Percentiles rank a stretch among this genome's conserved stretches.
These are phyloP conservation scores for Aureobasidium sp. DNA, from an alignment of 2,329 filamentous ascomycete species.

Conservation along the genomic window DNA sequence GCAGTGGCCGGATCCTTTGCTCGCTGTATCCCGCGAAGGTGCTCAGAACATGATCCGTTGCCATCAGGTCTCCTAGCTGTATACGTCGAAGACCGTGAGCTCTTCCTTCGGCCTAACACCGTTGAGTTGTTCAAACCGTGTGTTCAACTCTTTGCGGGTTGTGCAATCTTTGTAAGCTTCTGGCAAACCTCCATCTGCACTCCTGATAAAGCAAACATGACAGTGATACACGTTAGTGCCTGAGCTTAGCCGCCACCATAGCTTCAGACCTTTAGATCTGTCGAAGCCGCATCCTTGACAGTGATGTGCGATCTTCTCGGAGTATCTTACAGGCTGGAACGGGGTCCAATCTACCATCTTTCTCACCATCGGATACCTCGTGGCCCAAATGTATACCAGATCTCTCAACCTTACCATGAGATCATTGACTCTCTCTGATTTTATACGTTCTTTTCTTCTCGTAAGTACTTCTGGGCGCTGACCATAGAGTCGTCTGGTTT, in stretches of 20 bases:
- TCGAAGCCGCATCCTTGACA: neutral
- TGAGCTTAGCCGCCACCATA: neutral
- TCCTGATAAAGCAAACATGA: neutral
- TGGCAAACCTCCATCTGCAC: neutral
- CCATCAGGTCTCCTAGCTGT: too few species aligned
- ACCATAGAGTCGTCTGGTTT: rapidly evolving
- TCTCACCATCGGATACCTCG: neutral
- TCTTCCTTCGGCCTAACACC: too few species aligned
- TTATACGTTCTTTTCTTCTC: neutral
- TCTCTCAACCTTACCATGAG: neutral
- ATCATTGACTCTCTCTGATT: neutral
- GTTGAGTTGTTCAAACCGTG: too few species aligned
- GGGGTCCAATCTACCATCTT: neutral
- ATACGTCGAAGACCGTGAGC: too few species aligned
- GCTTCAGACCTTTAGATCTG: neutral
- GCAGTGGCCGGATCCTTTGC: too few species aligned
- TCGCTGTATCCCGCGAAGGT: too few species aligned
- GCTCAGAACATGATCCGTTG: too few species aligned
- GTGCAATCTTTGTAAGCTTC: too few species aligned
- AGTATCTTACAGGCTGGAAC: neutral
- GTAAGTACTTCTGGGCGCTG: neutral
- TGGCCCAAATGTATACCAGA: neutral
- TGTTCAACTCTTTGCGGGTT: too few species aligned
- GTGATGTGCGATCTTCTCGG: neutral
- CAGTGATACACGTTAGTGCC: neutral